Percentiles rank a stretch among this genome's conserved stretches.
phyloP scores from a whole-genome alignment of 2,329 filamentous ascomycete genomes.

The Cladophialophora exuberans region DNA sequence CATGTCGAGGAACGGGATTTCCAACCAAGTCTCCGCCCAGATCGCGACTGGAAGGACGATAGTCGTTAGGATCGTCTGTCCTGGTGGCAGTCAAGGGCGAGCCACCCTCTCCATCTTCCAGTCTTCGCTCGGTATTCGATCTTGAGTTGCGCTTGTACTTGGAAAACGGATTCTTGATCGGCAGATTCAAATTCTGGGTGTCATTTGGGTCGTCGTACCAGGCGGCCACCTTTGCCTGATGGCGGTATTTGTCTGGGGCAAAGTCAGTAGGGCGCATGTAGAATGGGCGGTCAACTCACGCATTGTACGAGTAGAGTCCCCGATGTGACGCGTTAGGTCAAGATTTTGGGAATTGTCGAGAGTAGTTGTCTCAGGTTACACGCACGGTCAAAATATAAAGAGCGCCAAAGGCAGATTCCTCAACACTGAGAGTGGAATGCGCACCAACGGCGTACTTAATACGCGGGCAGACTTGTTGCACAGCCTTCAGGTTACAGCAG shows the following conservation, averaged over 20 bases:
- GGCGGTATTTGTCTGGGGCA: slow-evolving; percentile 29
- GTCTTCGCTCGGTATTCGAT: slow-evolving; percentile 11
- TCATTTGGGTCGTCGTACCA: slow-evolving; percentile 31
- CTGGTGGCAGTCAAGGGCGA: slow-evolving; percentile 8
- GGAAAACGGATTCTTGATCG: slow-evolving; percentile 26
- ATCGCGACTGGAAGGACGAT: slow-evolving; percentile 10
- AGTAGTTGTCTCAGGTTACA: too few relatives aligned
- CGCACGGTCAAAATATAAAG: too few relatives aligned
- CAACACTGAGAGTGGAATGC: too few relatives aligned
- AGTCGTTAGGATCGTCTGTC: slow-evolving; percentile 27
- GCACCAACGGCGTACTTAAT: too few relatives aligned
- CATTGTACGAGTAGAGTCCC: slow-evolving; percentile 10
- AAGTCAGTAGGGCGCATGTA: background rate
- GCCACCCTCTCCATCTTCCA: slow-evolving; percentile 23
- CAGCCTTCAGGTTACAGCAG: background rate
- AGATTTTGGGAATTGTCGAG: background rate
- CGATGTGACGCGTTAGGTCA: background rate
- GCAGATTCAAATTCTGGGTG: slow-evolving; percentile 15
- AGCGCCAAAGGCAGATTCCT: too few relatives aligned
- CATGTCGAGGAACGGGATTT: slow-evolving; percentile 8
- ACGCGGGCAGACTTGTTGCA: too few relatives aligned
- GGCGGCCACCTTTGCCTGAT: slow-evolving; percentile 30
- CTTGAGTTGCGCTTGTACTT: slow-evolving; percentile 23
- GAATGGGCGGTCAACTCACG: slow-evolving; percentile 15
- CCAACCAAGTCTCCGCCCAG: slow-evolving; percentile 16